These are phyloP conservation scores for Suhomyces canberraensis DNA, from an alignment of 805 yeast species.

Conservation along the genomic window DNA sequence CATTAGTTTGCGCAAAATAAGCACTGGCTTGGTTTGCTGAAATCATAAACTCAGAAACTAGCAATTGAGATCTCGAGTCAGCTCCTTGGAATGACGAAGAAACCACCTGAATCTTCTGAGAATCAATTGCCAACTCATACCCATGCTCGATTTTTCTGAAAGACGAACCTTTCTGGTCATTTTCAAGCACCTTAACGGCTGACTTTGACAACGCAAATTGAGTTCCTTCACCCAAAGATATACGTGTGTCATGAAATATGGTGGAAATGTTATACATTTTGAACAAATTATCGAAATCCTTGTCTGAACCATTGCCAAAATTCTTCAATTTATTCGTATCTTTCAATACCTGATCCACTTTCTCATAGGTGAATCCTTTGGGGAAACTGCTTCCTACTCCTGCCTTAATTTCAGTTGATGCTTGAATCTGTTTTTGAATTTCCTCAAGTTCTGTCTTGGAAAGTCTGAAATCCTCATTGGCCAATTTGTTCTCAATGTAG, in stretches of 20 bases:
- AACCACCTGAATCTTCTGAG: slow-evolving; percentile 11
- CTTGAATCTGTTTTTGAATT: slow-evolving; percentile 15
- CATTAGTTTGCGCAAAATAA: slow-evolving; percentile 36
- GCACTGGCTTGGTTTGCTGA: slow-evolving; percentile 67
- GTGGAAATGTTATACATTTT: slow-evolving; percentile 25
- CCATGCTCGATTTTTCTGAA: slow-evolving; percentile 9
- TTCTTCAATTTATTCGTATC: slow-evolving; percentile 14
- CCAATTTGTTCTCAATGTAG: slow-evolving; percentile 12
- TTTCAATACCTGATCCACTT: slow-evolving; percentile 53
- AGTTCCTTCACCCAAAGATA: slow-evolving; percentile 20
- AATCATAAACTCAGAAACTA: slow-evolving; percentile 86
- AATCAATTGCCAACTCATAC: slow-evolving; percentile 14
- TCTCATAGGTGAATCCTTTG: slow-evolving; percentile 51
- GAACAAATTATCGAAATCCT: slow-evolving; percentile 25
- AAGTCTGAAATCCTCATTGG: slow-evolving; percentile 6
- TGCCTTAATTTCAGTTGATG: slow-evolving; percentile 19
- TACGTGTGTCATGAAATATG: slow-evolving; percentile 21
- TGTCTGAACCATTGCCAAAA: slow-evolving; percentile 11
- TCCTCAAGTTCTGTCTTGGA: slow-evolving; percentile 5
- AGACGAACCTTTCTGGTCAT: background rate
- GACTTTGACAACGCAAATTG: slow-evolving; percentile 15
- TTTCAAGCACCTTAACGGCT: slow-evolving; percentile 11
- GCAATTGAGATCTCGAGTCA: slow-evolving; percentile 48
- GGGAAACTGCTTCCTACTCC: slow-evolving; percentile 30
- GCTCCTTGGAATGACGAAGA: slow-evolving; percentile 14